Base-by-base conservation (phyloP, 345 rosid species). In the Angophora floribunda region DNA sequence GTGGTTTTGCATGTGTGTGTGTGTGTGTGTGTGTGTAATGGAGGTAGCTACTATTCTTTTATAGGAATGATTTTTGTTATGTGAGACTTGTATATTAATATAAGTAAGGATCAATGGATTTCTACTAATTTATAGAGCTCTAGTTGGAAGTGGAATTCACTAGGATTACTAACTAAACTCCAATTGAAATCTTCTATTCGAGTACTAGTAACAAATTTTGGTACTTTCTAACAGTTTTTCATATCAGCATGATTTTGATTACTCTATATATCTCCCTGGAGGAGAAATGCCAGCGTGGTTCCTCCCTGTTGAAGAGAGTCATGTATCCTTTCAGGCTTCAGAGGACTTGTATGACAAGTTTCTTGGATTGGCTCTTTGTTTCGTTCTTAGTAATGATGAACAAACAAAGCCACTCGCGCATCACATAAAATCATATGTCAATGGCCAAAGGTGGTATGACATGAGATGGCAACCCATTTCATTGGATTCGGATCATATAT, bases 181-280 rank as follows among this genome's bases (percentile, higher is more conserved):
- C 14, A 30, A 30, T 65, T 65, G 78, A 65, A n/a, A n/a, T n/a
- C 9, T 65, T 65, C 21, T 65, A 7, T 65, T 65, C 6, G 7
- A 10, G 41, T 36, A 36, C 41, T 36, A 36, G 41, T 36, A 36
- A 36, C 41, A 36, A 36, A 36, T 36, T 36, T 36, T 36, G 19
- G 19, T 30, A 65, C 78, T 65, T 30, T 13, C 10, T 65, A 65
- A 65, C 1, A 5, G 19, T 8, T 7, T 4, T 21, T 65, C n/a
- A 15, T 15, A 30, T 14, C 44, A 65, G 21, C 0, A 0, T 32
- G 5, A 1, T 30, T 1, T 2, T 4, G 0, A 3, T 30, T 4
- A 4, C 1, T 4, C 41, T 36, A 36, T 30, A 7, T 3, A 7
- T 55, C 61, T 55, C 61, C 24, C 22, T 1, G 4, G 10, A 55